Evolutionary conservation across 495 filamentous ascomycete genomes (phyloP).

Genomic region (Hypoxylon rickii): DNA sequence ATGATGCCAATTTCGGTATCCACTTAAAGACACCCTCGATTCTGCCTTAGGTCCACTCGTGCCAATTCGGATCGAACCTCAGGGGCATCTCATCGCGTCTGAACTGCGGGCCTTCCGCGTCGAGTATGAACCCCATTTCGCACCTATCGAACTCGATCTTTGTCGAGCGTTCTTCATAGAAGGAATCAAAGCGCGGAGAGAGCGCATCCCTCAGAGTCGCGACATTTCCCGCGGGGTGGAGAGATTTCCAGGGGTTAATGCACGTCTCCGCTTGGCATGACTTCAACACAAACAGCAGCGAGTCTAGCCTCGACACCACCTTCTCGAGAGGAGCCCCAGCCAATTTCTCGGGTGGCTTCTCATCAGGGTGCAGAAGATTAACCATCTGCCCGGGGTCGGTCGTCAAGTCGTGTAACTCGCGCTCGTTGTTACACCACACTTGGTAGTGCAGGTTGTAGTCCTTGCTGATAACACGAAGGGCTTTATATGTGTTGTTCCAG

Average conservation of each 20-base stretch:
- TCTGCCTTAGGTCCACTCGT: constrained; percentile 23
- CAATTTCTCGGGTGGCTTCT: constrained; percentile 30
- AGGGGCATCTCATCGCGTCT: constrained; percentile 28
- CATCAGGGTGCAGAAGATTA: constrained; percentile 56
- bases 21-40: too few relatives aligned
- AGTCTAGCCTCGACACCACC: constrained; percentile 59
- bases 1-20: too few relatives aligned
- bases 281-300: constrained; percentile 66
- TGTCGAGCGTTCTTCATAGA: constrained; percentile 56
- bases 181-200: constrained; percentile 55
- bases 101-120: constrained; percentile 65
- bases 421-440: constrained; percentile 68
- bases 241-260: constrained; percentile 60
- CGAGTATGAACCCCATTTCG: constrained; percentile 63
- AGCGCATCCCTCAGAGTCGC: constrained; percentile 51
- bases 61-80: constrained; percentile 21
- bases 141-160: constrained; percentile 61
- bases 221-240: constrained; percentile 58
- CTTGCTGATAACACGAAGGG: constrained; percentile 57
- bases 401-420: constrained; percentile 67
- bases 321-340: constrained; percentile 52
- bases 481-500: constrained; percentile 68
- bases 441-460: constrained; percentile 65
- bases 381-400: constrained; percentile 63
- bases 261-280: constrained; percentile 64